phyloP scores from a whole-genome alignment of 2,329 filamentous ascomycete species.

The Hymenoscyphus scutula region DNA sequence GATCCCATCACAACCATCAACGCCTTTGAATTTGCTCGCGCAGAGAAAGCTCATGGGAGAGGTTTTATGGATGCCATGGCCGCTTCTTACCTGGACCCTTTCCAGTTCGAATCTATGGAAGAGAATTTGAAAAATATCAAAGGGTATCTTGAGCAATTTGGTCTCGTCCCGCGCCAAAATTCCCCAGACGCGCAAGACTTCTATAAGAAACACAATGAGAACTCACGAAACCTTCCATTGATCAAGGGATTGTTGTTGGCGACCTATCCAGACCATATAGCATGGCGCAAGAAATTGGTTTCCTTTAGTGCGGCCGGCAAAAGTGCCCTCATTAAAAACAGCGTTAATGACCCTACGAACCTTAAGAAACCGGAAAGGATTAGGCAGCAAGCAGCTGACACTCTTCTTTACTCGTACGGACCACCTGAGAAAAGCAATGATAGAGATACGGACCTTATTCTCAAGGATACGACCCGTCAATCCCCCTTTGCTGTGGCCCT shows the following conservation, averaged over 20 bases:
- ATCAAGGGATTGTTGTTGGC: constrained; percentile 47
- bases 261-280: constrained; percentile 46
- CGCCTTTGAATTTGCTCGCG: constrained; percentile 42
- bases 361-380: background rate
- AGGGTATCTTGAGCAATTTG: constrained; percentile 3
- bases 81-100: constrained; percentile 31
- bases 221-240: constrained; percentile 43
- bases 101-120: background rate
- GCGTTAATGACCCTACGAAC: background rate
- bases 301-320: background rate
- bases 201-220: constrained; percentile 41
- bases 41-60: constrained; percentile 19
- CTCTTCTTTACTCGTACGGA: background rate
- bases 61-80: constrained; percentile 17
- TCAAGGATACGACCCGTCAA: background rate
- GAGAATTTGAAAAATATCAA: background rate
- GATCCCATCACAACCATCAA: constrained; percentile 42
- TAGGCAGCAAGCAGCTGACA: background rate
- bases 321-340: background rate
- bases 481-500: background rate
- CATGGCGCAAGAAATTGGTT: constrained; percentile 12
- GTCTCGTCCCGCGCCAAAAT: background rate
- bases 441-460: background rate
- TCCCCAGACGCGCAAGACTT: constrained; percentile 31
- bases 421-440: background rate